Percentiles rank a stretch among this genome's conserved stretches.
phyloP scores from a whole-genome alignment of 164 flowering plant species.

The Vitis rupestris region DNA sequence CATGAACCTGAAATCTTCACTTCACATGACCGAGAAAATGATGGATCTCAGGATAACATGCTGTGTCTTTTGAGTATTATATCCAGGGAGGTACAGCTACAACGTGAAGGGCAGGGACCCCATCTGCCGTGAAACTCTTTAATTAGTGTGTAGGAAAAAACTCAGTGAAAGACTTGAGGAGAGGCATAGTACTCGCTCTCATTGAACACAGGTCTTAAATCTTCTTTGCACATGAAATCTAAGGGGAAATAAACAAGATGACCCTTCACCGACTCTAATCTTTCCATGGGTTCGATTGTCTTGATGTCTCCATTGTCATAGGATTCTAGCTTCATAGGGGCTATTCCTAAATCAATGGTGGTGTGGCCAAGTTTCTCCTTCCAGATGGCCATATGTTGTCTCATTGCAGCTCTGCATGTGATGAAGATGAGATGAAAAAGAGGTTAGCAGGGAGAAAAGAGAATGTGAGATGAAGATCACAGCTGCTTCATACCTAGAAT shows the following conservation, averaged over 20 bases:
- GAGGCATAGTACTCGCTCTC: constrained; percentile 94
- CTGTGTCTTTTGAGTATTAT: no score
- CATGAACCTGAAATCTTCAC: no score
- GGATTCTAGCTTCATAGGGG: constrained; percentile 67
- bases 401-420: constrained; percentile 57
- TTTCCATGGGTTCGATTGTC: constrained; percentile 64
- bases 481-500: constrained; percentile 58
- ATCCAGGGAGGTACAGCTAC: no score
- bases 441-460: neutral
- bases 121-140: no score
- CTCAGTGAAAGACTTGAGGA: constrained; percentile 79
- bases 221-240: constrained; percentile 89
- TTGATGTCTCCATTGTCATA: constrained; percentile 63
- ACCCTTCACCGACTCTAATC: constrained; percentile 68
- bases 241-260: constrained; percentile 90
- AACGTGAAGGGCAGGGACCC: no score
- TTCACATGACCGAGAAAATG: no score
- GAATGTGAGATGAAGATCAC: neutral
- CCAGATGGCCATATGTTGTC: constrained; percentile 71
- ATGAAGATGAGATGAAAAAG: neutral
- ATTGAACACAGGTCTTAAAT: constrained; percentile 90
- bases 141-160: neutral
- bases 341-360: constrained; percentile 92
- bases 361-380: constrained; percentile 83
- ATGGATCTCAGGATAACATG: no score